Conservation (phyloP, 2,329 filamentous ascomycete species). For the Colletotrichum truncatum region DNA sequence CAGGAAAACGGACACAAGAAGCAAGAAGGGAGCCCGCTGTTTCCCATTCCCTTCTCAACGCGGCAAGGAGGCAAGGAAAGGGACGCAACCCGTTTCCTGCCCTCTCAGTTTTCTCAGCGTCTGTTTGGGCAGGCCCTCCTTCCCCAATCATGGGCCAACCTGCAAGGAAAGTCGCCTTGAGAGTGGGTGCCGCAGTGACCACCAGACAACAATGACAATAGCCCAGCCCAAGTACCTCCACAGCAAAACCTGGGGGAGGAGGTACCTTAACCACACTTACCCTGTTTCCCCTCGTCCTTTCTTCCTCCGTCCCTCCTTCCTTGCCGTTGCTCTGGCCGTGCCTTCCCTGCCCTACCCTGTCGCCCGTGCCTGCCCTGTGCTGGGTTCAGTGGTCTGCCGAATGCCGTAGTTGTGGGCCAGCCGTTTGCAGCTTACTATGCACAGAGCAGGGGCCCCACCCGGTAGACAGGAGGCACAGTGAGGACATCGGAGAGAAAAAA, state of each 20-base stretch:
- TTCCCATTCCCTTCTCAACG: not conserved
- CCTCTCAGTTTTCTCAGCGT: not conserved
- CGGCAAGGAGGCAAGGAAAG: not conserved
- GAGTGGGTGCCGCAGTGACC: not conserved
- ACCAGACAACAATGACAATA: not conserved
- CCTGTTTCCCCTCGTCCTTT: not conserved
- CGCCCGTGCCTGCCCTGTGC: not conserved
- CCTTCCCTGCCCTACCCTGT: not conserved
- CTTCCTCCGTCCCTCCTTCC: not conserved
- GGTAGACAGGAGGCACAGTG: not conserved
- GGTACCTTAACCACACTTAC: constrained; percentile 13
- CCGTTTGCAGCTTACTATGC: not conserved
- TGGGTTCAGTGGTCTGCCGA: not conserved
- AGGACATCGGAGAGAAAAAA: not conserved
- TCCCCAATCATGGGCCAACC: too few species aligned
- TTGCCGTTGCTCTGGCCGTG: not conserved
- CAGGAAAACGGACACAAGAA: too few species aligned
- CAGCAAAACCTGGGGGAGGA: constrained; percentile 7
- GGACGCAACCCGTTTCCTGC: not conserved
- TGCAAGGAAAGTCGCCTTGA: not conserved
- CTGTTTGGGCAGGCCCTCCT: too few species aligned
- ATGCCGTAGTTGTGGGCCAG: not conserved
- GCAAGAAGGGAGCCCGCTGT: constrained; percentile 15
- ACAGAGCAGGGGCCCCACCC: constrained; percentile 2
- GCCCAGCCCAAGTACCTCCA: constrained; percentile 4